Evolutionary conservation across 1,284 basidiomycete species (phyloP), one percentile per base, ranked within the genome.

Genomic region (Malassezia pachydermatis): DNA sequence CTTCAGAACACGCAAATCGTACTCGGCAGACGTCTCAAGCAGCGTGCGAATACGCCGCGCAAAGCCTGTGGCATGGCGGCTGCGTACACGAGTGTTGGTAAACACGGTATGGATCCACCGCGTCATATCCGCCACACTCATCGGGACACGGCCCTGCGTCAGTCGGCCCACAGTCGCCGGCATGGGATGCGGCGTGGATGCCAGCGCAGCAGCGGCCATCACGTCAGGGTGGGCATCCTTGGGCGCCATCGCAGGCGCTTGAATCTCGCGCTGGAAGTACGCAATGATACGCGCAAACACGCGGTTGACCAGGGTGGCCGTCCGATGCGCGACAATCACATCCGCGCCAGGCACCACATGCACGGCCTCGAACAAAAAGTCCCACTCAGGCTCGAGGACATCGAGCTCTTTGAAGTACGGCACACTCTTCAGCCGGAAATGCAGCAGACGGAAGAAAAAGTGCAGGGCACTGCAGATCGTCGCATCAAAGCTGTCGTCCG

Each of bases 371-470:
- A 87, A 88, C 72, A 98, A 82, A 35, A 94, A 94, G 34, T 84
- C 82, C 87, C 90, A 95, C 63, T 98, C 90, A 19, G 84, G 84
- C 71, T 99, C 94, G 25, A 98, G 78, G 20, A 96, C 82, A 67
- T 98, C 94, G 1, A 90, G 95, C 76, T 98, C 92, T 65, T 94
- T 92, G 76, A 95, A 94, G 73, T 92, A 87, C 44, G 90, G 85
- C n/a, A 85, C 86, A 55, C 85, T 86, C 74, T 92, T 92, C 45
- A 99, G 78, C 72, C 95, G 94, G 83, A 84, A 88, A 62, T 94
- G 87, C 24, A 98, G 81, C 27, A 99, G 77, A 65, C 81, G 84
- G 79, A 98, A 98, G 75, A 98, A 94, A 71, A 84, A 84, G 8
- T 81, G 79, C 58, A 98, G 76, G 8, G 88, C 87, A 57, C 90